Percentiles rank a stretch among this genome's conserved stretches.
These are phyloP conservation scores for Podospora pseudoanserina DNA, from an alignment of 495 filamentous ascomycete species.

Conservation along the genomic window DNA sequence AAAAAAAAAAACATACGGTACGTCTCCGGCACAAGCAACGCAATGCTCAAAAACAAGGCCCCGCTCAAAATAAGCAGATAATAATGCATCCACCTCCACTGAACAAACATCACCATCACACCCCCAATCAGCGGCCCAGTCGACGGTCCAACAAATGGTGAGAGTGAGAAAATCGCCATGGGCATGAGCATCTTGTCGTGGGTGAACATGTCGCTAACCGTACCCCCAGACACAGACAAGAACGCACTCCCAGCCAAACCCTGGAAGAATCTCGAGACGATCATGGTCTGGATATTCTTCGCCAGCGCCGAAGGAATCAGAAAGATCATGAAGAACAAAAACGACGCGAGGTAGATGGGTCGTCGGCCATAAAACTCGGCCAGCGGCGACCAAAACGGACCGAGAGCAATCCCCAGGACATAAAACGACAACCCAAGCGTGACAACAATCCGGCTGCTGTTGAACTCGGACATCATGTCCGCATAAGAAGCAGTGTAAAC, in stretches of 20 bases:
- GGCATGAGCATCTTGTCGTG: conserved; percentile 66
- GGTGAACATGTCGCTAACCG: conserved; percentile 83
- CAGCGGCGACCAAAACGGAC: conserved; percentile 62
- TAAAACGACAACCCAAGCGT: conserved; percentile 78
- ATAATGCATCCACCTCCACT: conserved; percentile 92
- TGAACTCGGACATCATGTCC: conserved; percentile 78
- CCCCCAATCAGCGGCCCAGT: conserved; percentile 57
- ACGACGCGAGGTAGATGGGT: conserved; percentile 77
- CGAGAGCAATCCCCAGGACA: conserved; percentile 70
- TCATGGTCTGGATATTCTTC: conserved; percentile 75
- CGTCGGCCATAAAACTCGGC: conserved; percentile 84
- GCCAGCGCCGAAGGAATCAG: conserved; percentile 86
- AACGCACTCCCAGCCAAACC: conserved; percentile 86
- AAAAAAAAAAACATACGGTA: conserved; percentile 55
- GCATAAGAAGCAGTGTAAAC: conserved; percentile 83
- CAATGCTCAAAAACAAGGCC: conserved; percentile 56
- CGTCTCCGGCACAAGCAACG: conserved; percentile 82
- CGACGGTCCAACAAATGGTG: conserved; percentile 71
- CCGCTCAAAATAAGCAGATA: conserved; percentile 76
- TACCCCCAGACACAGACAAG: conserved; percentile 84
- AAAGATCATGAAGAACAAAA: conserved; percentile 77
- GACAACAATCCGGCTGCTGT: conserved; percentile 63
- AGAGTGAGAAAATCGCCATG: conserved; percentile 65
- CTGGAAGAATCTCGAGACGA: conserved; percentile 78
- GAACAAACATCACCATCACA: conserved; percentile 67